Evolutionary conservation across 345 rosid genomes (phyloP).

Genomic region (Brassica cretica): DNA sequence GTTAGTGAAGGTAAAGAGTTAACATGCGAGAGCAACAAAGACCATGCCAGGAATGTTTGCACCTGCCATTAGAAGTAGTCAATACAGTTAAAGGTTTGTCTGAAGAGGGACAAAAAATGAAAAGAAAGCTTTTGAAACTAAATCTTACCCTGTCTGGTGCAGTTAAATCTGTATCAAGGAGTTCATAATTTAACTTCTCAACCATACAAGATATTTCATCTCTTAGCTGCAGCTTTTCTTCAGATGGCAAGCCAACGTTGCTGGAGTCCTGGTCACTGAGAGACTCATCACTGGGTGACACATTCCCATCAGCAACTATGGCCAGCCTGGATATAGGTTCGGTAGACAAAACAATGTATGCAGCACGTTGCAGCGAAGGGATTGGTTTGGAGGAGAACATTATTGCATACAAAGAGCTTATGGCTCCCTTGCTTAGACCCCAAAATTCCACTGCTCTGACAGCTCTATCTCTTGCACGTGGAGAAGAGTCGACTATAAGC

Average conservation of each 20-base stretch:
- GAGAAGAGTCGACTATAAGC: slow-evolving; percentile 60
- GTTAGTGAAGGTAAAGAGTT: slow-evolving; percentile 65
- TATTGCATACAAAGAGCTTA: slow-evolving; percentile 77
- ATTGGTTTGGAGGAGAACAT: slow-evolving; percentile 71
- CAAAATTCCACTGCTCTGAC: slow-evolving; percentile 83
- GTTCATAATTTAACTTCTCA: slow-evolving; percentile 63
- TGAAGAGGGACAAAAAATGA: not conserved
- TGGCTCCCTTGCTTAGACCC: slow-evolving; percentile 83
- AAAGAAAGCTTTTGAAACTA: slow-evolving; percentile 21
- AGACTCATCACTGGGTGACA: slow-evolving; percentile 41
- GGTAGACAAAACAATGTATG: slow-evolving; percentile 76
- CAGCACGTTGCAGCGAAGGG: slow-evolving; percentile 74
- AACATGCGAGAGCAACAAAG: slow-evolving; percentile 79
- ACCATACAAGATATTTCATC: slow-evolving; percentile 71
- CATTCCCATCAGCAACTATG: slow-evolving; percentile 54
- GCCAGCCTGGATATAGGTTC: slow-evolving; percentile 74
- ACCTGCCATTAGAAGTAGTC: slow-evolving; percentile 55
- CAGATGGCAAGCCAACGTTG: slow-evolving; percentile 42
- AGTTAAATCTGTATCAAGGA: slow-evolving; percentile 72
- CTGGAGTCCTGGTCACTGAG: slow-evolving; percentile 46
- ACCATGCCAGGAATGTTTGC: slow-evolving; percentile 78
- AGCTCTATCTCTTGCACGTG: slow-evolving; percentile 72
- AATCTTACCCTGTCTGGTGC: slow-evolving; percentile 71
- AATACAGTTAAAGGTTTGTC: slow-evolving; percentile 4
- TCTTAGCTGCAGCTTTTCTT: slow-evolving; percentile 56